phyloP scores from a whole-genome alignment of 768 basidiomycete species.

The Phlebiopsis flavidoalba region DNA sequence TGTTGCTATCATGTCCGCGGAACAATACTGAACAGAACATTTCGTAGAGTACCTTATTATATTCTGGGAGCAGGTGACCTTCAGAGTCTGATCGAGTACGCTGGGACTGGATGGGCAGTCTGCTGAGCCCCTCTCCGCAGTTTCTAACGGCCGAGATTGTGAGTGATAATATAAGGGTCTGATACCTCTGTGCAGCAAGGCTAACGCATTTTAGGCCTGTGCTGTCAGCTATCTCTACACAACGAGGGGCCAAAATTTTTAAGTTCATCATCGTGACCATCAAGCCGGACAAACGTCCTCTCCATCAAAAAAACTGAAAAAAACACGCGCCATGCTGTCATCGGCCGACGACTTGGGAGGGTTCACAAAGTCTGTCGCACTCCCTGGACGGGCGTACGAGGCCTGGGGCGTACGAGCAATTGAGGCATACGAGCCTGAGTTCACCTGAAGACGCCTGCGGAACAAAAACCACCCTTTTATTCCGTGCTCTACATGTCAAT shows the following conservation, averaged over 20 bases:
- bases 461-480: conserved; percentile 24
- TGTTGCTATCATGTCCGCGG: no score
- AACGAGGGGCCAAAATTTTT: conserved; percentile 16
- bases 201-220: not conserved
- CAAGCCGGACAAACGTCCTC: conserved; percentile 27
- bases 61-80: no score
- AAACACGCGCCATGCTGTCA: conserved; percentile 18
- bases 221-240: no score
- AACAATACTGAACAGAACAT: no score
- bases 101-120: no score
- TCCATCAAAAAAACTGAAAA: no score
- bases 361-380: conserved; percentile 11
- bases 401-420: not conserved
- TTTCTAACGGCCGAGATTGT: no score
- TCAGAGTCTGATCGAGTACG: no score
- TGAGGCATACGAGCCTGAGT: not conserved
- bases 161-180: no score
- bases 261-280: conserved; percentile 25
- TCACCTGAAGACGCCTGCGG: conserved; percentile 1
- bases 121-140: no score
- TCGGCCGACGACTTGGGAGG: conserved; percentile 25
- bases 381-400: not conserved
- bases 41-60: no score
- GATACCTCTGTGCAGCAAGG: conserved; percentile 10
- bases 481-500: conserved; percentile 41